A percentile compares a stretch with the other conserved stretches of the same genome.
Evolutionary conservation across 768 basidiomycete species (phyloP).

Genomic region (Psilocybe tampanensis): DNA sequence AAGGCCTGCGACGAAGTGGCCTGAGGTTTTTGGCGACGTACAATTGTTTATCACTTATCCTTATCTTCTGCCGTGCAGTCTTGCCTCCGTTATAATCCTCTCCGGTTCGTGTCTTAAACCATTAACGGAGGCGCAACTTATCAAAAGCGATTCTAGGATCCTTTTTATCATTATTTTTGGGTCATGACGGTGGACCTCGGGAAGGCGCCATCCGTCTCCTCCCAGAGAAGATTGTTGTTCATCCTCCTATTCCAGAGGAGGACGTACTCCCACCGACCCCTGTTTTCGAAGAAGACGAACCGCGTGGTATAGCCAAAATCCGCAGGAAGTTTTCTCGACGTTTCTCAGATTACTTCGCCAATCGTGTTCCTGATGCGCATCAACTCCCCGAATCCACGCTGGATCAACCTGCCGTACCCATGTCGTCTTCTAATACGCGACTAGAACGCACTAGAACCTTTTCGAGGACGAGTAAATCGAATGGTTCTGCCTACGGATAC

Average conservation of each 20-base stretch:
- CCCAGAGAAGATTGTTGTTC: conserved; percentile 65
- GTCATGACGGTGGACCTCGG: conserved; percentile 87
- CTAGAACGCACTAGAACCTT: conserved; percentile 50
- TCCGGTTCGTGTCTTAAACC: conserved; percentile 48
- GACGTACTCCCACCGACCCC: conserved; percentile 49
- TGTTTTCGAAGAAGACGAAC: conserved; percentile 44
- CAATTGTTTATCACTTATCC: conserved; percentile 79
- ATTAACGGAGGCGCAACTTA: background rate
- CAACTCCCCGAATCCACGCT: conserved; percentile 25
- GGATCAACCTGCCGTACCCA: conserved; percentile 45
- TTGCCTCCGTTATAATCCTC: conserved; percentile 79
- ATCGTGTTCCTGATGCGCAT: conserved; percentile 47
- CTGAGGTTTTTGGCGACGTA: conserved; percentile 64
- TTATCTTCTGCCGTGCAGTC: conserved; percentile 84
- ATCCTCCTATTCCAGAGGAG: conserved; percentile 69
- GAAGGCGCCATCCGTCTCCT: conserved; percentile 83
- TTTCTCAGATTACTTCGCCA: conserved; percentile 62
- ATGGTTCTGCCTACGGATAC: conserved; percentile 85
- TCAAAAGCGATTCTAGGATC: conserved; percentile 57
- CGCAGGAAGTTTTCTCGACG: conserved; percentile 53
- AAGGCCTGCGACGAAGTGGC: conserved; percentile 87
- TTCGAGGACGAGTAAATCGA: conserved; percentile 59
- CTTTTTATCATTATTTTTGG: conserved; percentile 85
- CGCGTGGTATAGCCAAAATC: conserved; percentile 42
- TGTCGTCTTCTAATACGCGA: conserved; percentile 42